Conservation (phyloP, 208 protist species). For the Strigomonas culicis region DNA sequence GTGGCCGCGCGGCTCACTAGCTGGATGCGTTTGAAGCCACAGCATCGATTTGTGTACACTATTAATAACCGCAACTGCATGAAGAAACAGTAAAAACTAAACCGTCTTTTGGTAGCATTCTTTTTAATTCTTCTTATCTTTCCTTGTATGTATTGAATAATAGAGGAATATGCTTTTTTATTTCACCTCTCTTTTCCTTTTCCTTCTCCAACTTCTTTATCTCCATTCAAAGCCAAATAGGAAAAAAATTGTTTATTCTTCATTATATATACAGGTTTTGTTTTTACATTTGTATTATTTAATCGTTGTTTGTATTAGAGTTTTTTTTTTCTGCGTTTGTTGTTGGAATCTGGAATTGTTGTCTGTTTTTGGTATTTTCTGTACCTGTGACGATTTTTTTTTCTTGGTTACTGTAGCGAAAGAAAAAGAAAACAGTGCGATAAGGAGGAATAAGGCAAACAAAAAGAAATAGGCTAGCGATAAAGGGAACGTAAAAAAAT, state of each 20-base stretch:
- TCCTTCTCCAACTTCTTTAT: neutral
- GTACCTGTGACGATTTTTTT: neutral
- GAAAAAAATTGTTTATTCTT: neutral
- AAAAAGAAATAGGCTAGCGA: neutral
- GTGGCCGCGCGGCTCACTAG: too few species aligned
- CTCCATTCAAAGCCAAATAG: constrained; percentile 1
- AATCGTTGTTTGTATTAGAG: neutral
- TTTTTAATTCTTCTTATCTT: neutral
- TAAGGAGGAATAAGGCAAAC: neutral
- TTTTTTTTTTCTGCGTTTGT: neutral
- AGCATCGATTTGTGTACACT: constrained; percentile 1
- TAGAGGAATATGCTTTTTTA: neutral
- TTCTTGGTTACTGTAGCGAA: neutral
- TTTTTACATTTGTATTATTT: constrained; percentile 1
- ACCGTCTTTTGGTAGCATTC: neutral
- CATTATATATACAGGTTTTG: neutral
- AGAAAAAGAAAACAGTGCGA: constrained; percentile 2
- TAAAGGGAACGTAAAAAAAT: neutral
- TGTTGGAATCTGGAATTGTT: neutral
- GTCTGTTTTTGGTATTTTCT: neutral
- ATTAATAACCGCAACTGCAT: neutral
- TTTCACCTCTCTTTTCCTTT: constrained; percentile 6
- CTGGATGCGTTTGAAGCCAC: too few species aligned
- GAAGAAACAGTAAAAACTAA: neutral
- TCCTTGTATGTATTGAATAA: too few species aligned